Conservation (phyloP, 2,329 filamentous ascomycete genomes). For the Magnaporthales sp. region DNA sequence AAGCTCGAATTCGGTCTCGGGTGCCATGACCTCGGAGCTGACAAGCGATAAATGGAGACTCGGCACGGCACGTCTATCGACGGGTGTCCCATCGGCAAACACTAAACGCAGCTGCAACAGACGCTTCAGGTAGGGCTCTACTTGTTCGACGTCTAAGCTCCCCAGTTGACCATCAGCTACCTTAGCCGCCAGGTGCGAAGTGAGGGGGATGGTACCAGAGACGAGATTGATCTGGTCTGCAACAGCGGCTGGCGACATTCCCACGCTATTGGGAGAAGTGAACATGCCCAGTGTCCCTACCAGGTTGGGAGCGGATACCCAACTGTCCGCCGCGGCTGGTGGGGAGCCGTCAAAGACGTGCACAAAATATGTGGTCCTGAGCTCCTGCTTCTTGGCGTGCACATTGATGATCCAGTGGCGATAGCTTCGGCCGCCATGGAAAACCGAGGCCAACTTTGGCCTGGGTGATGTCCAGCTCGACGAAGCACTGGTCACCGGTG, state of each 20-base stretch:
- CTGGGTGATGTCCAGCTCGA: background rate
- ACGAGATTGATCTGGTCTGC: constrained; percentile 26
- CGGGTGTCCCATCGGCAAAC: constrained; percentile 17
- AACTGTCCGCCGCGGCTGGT: constrained; percentile 32
- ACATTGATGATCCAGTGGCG: constrained; percentile 64
- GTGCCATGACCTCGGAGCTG: constrained; percentile 27
- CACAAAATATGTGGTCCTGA: constrained; percentile 54
- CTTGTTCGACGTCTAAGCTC: constrained; percentile 25
- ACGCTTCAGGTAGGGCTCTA: constrained; percentile 31
- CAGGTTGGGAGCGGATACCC: constrained; percentile 45
- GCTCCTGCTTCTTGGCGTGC: constrained; percentile 47
- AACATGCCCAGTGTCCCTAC: constrained; percentile 55
- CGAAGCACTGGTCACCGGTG: background rate
- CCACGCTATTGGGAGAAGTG: constrained; percentile 19
- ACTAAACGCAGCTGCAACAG: constrained; percentile 26
- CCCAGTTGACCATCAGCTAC: constrained; percentile 26
- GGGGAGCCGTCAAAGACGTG: constrained; percentile 59
- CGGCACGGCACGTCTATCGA: constrained; percentile 18
- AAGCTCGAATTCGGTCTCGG: constrained; percentile 22
- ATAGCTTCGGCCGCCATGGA: constrained; percentile 31
- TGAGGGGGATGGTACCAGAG: constrained; percentile 43
- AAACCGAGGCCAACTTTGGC: constrained; percentile 14
- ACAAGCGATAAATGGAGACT: constrained; percentile 26
- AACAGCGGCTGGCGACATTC: constrained; percentile 18
- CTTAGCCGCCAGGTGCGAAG: constrained; percentile 35